Evolutionary conservation across 2,329 filamentous ascomycete genomes (phyloP).

Genomic region (Fusarium sambucinum): DNA sequence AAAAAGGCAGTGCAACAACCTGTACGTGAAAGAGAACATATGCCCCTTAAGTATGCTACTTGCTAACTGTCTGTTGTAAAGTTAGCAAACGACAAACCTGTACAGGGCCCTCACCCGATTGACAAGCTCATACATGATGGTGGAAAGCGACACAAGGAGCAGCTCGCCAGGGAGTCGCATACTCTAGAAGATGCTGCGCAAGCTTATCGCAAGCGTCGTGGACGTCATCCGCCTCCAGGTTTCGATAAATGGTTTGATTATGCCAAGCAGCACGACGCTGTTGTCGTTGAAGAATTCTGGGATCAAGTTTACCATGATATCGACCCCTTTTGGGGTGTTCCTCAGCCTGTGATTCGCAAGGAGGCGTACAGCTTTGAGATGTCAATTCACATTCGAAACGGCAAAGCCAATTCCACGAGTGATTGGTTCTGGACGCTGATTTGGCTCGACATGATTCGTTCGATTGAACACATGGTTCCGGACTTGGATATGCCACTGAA

Average conservation of each 20-base stretch:
- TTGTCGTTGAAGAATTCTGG: slow-evolving; percentile 73
- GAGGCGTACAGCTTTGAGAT: slow-evolving; percentile 69
- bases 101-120: slow-evolving; percentile 60
- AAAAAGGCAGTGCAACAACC: background rate
- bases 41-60: background rate
- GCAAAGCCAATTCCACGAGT: slow-evolving; percentile 63
- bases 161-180: slow-evolving; percentile 60
- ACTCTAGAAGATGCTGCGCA: slow-evolving; percentile 67
- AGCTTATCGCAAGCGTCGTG: slow-evolving; percentile 68
- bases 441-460: slow-evolving; percentile 66
- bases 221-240: slow-evolving; percentile 72
- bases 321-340: slow-evolving; percentile 67
- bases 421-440: slow-evolving; percentile 71
- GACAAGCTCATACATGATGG: slow-evolving; percentile 63
- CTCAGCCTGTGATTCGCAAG: slow-evolving; percentile 61
- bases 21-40: slow-evolving; percentile 10
- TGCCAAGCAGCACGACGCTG: slow-evolving; percentile 62
- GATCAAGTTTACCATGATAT: slow-evolving; percentile 73
- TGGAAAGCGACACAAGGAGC: slow-evolving; percentile 55
- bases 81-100: slow-evolving; percentile 8
- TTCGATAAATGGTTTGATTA: slow-evolving; percentile 72
- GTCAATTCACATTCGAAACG: slow-evolving; percentile 69
- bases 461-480: slow-evolving; percentile 67
- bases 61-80: slow-evolving; percentile 17
- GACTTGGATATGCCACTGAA: slow-evolving; percentile 78